Conservation (phyloP, 2,329 filamentous ascomycete species). For the Trichophyton benhamiae region DNA sequence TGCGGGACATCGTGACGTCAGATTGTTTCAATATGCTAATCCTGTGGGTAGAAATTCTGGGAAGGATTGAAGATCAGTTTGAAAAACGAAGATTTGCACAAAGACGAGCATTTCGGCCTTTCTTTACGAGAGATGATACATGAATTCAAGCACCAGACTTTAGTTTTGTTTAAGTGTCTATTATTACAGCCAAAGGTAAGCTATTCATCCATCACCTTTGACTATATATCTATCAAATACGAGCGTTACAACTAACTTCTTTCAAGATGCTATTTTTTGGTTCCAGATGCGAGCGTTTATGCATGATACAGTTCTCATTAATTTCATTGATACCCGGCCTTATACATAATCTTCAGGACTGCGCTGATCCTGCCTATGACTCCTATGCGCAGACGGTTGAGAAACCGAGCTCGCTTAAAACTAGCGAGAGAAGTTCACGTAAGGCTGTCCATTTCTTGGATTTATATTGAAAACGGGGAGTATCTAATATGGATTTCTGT, state of each 20-base stretch:
- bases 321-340: slow-evolving; percentile 90
- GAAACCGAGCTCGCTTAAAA: slow-evolving; percentile 72
- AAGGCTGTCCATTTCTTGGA: slow-evolving; percentile 15
- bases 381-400: slow-evolving; percentile 62
- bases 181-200: slow-evolving; percentile 83
- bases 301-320: slow-evolving; percentile 97
- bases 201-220: neutral
- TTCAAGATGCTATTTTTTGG: slow-evolving; percentile 93
- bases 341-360: slow-evolving; percentile 83
- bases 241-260: neutral
- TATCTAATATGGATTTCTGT: neutral
- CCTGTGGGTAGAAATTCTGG: slow-evolving; percentile 57
- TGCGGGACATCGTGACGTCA: slow-evolving; percentile 12
- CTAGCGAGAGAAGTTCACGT: slow-evolving; percentile 78
- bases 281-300: slow-evolving; percentile 85
- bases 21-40: slow-evolving; percentile 12
- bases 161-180: slow-evolving; percentile 88
- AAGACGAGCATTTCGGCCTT: slow-evolving; percentile 68
- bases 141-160: slow-evolving; percentile 87
- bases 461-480: neutral
- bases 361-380: slow-evolving; percentile 85
- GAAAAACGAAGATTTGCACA: slow-evolving; percentile 55
- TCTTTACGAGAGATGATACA: slow-evolving; percentile 83
- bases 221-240: neutral
- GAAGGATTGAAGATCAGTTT: slow-evolving; percentile 59